A percentile compares a stretch with the other conserved stretches of the same genome.
Conservation (phyloP, 495 filamentous ascomycete genomes). For the Penicillium dipodomyicola region DNA sequence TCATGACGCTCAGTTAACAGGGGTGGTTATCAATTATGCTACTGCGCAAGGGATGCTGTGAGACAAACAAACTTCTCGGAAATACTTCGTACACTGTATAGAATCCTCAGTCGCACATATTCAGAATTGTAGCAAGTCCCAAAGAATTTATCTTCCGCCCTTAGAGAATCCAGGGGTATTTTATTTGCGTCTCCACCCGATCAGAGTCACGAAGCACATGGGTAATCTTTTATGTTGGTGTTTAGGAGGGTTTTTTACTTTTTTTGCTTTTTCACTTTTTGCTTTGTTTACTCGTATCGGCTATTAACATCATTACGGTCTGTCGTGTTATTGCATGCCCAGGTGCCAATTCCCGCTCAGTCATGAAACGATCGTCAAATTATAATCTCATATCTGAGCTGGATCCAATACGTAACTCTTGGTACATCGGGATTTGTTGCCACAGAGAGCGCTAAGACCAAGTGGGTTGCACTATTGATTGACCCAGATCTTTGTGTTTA, state of each 20-base stretch:
- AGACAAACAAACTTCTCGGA: not conserved
- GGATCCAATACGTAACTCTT: not conserved
- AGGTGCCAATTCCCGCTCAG: not conserved
- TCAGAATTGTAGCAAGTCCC: not conserved
- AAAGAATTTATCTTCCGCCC: not conserved
- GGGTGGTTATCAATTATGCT: not conserved
- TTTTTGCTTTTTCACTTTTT: not conserved
- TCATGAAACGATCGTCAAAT: not conserved
- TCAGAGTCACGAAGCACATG: not conserved
- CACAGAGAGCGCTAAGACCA: slow-evolving; percentile 19
- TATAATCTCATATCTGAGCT: not conserved
- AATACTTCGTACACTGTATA: not conserved
- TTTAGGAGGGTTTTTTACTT: not conserved
- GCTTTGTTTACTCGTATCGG: not conserved
- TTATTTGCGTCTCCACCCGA: slow-evolving; percentile 1
- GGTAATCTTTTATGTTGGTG: not conserved
- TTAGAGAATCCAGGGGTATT: slow-evolving; percentile 9
- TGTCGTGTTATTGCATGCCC: not conserved
- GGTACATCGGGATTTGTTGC: not conserved
- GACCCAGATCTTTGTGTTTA: slow-evolving; percentile 9
- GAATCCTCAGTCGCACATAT: not conserved
- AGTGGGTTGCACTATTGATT: slow-evolving; percentile 29
- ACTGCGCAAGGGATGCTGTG: slow-evolving; percentile 2
- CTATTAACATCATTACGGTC: not conserved
- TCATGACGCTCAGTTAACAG: slow-evolving; percentile 5